A percentile compares a stretch with the other conserved stretches of the same genome.
phyloP scores from a whole-genome alignment of 306 rosid genomes.

The Potentilla sterilis region DNA sequence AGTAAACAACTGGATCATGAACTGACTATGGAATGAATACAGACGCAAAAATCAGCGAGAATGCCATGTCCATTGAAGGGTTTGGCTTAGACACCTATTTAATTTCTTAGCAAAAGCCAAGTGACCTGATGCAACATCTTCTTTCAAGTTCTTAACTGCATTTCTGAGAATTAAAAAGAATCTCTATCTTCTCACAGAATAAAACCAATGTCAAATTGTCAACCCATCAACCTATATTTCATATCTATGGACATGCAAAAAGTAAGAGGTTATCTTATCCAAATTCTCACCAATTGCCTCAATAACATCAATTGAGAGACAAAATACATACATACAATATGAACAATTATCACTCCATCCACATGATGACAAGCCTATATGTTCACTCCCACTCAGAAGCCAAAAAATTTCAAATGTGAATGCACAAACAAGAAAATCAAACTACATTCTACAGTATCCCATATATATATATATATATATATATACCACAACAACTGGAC shows the following conservation, averaged over 20 bases:
- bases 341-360: not conserved
- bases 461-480: too few relatives aligned
- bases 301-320: not conserved
- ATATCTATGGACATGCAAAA: not conserved
- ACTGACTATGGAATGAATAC: not conserved
- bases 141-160: not conserved
- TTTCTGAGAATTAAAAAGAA: not conserved
- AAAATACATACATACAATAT: not conserved
- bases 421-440: not conserved
- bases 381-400: not conserved
- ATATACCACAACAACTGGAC: not conserved
- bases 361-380: not conserved
- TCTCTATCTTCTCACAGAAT: slow-evolving; percentile 5
- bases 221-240: not conserved
- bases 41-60: not conserved
- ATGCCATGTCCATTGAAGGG: not conserved
- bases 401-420: not conserved
- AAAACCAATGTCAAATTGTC: not conserved
- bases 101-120: not conserved
- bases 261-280: not conserved
- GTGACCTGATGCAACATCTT: not conserved
- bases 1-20: not conserved
- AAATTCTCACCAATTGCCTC: not conserved
- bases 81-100: not conserved
- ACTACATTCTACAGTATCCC: not conserved